phyloP scores from a whole-genome alignment of 1,284 basidiomycete genomes.

The Sutorius eximius region DNA sequence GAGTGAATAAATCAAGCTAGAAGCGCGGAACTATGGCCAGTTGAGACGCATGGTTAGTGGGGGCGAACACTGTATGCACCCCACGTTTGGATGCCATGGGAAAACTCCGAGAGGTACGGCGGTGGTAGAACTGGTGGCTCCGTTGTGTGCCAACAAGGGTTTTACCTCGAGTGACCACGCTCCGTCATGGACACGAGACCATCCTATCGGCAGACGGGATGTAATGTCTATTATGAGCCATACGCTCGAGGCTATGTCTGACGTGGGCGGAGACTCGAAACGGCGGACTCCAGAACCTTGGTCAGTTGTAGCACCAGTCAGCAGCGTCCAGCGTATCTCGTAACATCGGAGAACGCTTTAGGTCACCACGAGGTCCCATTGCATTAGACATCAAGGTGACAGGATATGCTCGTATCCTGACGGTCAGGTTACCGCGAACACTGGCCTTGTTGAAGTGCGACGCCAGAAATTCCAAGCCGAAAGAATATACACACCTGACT shows the following conservation, averaged over 20 bases:
- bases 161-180: no score
- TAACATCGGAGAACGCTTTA: background rate
- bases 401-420: background rate
- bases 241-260: background rate
- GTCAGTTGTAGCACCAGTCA: background rate
- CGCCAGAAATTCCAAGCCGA: background rate
- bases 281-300: background rate
- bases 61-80: no score
- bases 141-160: no score
- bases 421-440: background rate
- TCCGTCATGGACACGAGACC: slow-evolving; percentile 27
- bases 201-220: slow-evolving; percentile 14
- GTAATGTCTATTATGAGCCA: background rate
- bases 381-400: background rate
- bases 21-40: background rate
- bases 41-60: slow-evolving; percentile 32
- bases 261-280: background rate
- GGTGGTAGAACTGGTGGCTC: no score
- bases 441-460: background rate
- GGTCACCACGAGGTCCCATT: background rate
- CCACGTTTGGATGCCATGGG: no score
- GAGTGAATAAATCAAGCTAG: background rate
- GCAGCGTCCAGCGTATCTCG: background rate
- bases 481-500: background rate
- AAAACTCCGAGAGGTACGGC: background rate